Percentiles rank a stretch among this genome's conserved stretches.
Evolutionary conservation across 331 rosid genomes (phyloP).

Genomic region (Stylosanthes scabra): DNA sequence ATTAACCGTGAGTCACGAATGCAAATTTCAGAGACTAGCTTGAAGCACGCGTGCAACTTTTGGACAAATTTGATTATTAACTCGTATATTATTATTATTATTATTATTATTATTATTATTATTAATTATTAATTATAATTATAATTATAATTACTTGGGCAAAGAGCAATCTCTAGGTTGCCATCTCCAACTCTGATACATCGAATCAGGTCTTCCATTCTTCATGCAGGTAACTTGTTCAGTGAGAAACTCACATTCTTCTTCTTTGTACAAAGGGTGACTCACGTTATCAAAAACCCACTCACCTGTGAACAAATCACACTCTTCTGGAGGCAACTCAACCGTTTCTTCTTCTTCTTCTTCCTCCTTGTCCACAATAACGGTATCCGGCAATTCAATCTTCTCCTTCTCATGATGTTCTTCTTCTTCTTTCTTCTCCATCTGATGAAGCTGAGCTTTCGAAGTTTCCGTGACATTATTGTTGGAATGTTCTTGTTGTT

Average conservation of each 20-base stretch:
- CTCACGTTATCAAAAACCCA: conserved; percentile 86
- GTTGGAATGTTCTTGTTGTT: conserved; percentile 34
- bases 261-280: conserved; percentile 89
- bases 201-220: conserved; percentile 87
- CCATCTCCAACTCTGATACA: conserved; percentile 96
- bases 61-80: too few species aligned
- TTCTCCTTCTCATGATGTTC: conserved; percentile 34
- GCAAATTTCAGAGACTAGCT: too few species aligned
- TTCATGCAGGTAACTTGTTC: conserved; percentile 90
- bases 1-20: too few species aligned
- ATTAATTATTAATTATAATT: too few species aligned
- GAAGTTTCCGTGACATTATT: conserved; percentile 34
- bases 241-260: conserved; percentile 81
- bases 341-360: conserved; percentile 57
- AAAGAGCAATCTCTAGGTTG: conserved; percentile 90
- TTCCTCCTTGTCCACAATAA: conserved; percentile 42
- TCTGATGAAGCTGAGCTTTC: conserved; percentile 43
- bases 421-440: conserved; percentile 40
- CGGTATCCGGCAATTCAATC: conserved; percentile 39
- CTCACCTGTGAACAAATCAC: conserved; percentile 79
- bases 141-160: conserved; percentile 61
- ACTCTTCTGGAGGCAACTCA: conserved; percentile 80
- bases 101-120: too few species aligned
- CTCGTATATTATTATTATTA: too few species aligned
- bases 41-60: too few species aligned